Evolutionary conservation across 768 basidiomycete species (phyloP), one percentile per base, ranked within the genome.

Genomic region (Rhizopogon roseolus): DNA sequence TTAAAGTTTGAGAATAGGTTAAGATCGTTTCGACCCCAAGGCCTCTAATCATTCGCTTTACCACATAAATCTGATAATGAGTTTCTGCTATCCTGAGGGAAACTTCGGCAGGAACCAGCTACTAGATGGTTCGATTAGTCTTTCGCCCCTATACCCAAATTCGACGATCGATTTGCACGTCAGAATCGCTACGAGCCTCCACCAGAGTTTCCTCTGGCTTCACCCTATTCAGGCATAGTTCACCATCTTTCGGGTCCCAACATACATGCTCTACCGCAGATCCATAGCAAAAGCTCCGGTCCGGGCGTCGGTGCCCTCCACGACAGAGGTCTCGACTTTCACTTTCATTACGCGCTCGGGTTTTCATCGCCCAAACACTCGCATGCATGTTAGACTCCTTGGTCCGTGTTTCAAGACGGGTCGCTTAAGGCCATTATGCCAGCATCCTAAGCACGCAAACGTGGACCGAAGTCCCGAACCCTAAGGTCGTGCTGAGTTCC

Each of bases 151-250:
- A 90, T 89, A 88, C 87, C 86, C 87, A 88, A 87, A 85, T 90
- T 87, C 77, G 84, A 89, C 87, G 84, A 90, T 88, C 84, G 86
- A 90, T 90, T 90, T 90, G 88, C 88, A 90, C 85, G 85, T 89
- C 88, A 90, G 88, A 89, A 90, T 85, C 83, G 86, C 88, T 90
- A 86, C 84, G 83, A 87, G 85, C 88, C 85, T 89, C 87, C 87
- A 90, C 86, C 88, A 89, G 87, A 87, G 88, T 90, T 90, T 90
- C 86, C 88, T 86, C 87, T 90, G 88, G 86, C 88, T 89, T 88
- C 84, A 79, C 85, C 85, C 85, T 88, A 85, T 82, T 84, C 85
- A 86, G 77, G 79, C 84, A 88, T 87, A 87, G 84, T 87, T 87
- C 85, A 87, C 85, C 85, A 87, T 87, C 84, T 86, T 88, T 87